These are phyloP conservation scores for Xylaria multiplex DNA, from an alignment of 2,329 filamentous ascomycete species.

Conservation along the genomic window DNA sequence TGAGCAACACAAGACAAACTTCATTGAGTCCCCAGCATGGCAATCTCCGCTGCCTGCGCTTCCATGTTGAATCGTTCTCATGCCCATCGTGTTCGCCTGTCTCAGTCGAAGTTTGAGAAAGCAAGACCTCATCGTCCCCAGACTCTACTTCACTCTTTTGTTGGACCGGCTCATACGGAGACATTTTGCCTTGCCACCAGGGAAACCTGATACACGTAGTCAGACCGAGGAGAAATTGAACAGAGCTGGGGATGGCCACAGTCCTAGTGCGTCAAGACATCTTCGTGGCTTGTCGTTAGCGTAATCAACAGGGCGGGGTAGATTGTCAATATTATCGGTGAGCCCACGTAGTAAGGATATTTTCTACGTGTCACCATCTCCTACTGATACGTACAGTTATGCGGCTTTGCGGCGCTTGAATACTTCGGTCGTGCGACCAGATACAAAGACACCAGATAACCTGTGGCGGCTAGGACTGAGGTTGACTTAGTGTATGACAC, in stretches of 20 bases:
- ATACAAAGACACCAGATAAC: background rate
- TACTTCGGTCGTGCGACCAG: background rate
- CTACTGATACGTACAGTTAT: background rate
- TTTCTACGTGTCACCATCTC: background rate
- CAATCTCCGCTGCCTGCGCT: background rate
- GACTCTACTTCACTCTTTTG: constrained; percentile 11
- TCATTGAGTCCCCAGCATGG: constrained; percentile 8
- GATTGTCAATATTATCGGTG: background rate
- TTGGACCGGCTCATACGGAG: constrained; percentile 3
- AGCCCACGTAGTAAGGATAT: background rate
- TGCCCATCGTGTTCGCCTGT: background rate
- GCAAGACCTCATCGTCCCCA: background rate
- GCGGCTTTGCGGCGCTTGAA: background rate
- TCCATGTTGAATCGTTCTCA: background rate
- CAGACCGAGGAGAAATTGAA: background rate
- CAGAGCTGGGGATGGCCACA: background rate
- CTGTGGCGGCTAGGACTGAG: too few relatives aligned
- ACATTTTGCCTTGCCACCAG: background rate
- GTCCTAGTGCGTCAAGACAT: background rate
- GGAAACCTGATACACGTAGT: too few relatives aligned
- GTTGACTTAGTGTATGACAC: background rate
- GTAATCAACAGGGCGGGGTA: background rate
- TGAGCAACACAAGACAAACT: background rate
- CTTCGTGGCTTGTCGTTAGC: background rate
- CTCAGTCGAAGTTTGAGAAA: constrained; percentile 6